Percentiles rank a stretch among this genome's conserved stretches.
Conservation (phyloP, 345 rosid species). For the Kandelia obovata region DNA sequence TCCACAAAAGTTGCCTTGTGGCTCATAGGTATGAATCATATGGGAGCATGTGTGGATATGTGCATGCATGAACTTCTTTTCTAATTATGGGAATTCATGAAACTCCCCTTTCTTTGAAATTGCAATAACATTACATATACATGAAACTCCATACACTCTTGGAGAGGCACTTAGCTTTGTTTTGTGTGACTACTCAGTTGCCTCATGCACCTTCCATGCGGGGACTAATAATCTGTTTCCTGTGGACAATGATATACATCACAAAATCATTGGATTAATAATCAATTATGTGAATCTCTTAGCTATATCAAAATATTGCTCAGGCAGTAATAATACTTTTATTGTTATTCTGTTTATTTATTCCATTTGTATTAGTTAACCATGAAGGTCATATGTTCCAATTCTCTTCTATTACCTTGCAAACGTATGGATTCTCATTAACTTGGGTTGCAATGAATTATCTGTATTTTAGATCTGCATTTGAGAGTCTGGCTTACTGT, state of each 20-base stretch:
- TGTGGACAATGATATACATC: too few relatives aligned
- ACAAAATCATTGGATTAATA: too few relatives aligned
- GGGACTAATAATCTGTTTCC: too few relatives aligned
- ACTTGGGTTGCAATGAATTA: background rate
- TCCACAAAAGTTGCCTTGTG: background rate
- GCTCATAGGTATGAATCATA: background rate
- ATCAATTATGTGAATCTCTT: too few relatives aligned
- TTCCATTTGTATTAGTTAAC: background rate
- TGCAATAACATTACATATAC: too few relatives aligned
- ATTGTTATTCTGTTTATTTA: background rate
- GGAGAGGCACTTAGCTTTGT: too few relatives aligned
- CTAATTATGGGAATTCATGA: background rate
- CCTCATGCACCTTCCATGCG: too few relatives aligned
- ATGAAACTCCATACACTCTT: too few relatives aligned
- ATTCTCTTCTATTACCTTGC: background rate
- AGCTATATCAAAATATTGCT: too few relatives aligned
- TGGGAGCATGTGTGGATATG: background rate
- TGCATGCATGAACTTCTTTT: background rate
- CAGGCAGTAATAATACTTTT: background rate
- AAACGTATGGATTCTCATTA: background rate
- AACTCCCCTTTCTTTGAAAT: too few relatives aligned
- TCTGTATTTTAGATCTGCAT: slow-evolving; percentile 53
- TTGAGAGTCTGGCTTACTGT: slow-evolving; percentile 59
- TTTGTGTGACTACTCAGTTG: too few relatives aligned
- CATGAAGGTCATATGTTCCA: background rate